A percentile compares a stretch with the other conserved stretches of the same genome.
phyloP scores from a whole-genome alignment of 116 monocot genomes.

The Posidonia oceanica region DNA sequence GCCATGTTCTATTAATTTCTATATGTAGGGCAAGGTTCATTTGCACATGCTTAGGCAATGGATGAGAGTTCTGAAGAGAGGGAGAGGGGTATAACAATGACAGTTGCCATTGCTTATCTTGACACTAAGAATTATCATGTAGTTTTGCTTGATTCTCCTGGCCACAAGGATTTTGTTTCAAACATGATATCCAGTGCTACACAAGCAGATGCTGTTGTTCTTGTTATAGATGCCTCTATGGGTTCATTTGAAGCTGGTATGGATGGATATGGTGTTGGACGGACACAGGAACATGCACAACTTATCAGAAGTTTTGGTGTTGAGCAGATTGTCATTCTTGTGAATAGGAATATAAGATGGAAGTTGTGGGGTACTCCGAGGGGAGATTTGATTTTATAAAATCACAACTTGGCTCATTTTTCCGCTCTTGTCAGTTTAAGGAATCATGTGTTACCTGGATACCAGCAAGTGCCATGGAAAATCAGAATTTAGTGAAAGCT shows the following conservation, averaged over 20 bases:
- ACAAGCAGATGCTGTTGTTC: conserved; percentile 85
- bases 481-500: conserved; percentile 62
- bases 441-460: conserved; percentile 60
- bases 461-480: conserved; percentile 74
- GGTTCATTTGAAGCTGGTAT: conserved; percentile 95
- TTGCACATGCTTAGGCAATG: conserved; percentile 97
- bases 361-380: conserved; percentile 58
- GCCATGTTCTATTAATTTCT: neutral
- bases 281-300: conserved; percentile 91
- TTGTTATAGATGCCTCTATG: conserved; percentile 78
- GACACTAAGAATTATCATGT: conserved; percentile 57
- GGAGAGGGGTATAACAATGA: conserved; percentile 90
- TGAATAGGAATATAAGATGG: conserved; percentile 99
- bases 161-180: conserved; percentile 90
- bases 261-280: conserved; percentile 38
- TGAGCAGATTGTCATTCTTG: conserved; percentile 67
- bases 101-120: conserved; percentile 79
- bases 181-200: conserved; percentile 87
- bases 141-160: conserved; percentile 92
- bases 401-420: conserved; percentile 48
- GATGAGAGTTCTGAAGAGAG: conserved; percentile 88
- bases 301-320: conserved; percentile 94
- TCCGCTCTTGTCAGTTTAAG: conserved; percentile 77
- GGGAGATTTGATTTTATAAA: conserved; percentile 73
- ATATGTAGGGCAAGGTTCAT: conserved; percentile 81